Conservation (phyloP, 164 flowering plant species). For the Berberis thunbergii region DNA sequence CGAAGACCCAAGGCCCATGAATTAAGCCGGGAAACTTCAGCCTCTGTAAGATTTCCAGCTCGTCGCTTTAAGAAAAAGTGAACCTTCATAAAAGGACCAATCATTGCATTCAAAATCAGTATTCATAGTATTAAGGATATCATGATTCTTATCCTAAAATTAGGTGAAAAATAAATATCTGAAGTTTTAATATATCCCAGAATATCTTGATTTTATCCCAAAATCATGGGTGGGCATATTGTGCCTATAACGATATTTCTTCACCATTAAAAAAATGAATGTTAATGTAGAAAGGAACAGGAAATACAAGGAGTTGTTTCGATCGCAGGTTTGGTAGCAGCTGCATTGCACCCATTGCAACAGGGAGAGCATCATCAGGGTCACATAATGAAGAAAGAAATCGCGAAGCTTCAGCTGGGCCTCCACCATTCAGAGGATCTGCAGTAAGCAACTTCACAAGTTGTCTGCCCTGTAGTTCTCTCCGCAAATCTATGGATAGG, state of each 20-base stretch:
- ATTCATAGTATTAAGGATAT: too few species aligned
- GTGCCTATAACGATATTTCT: too few species aligned
- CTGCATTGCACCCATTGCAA: slow-evolving; percentile 99
- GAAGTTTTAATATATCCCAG: too few species aligned
- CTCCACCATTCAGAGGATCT: slow-evolving; percentile 95
- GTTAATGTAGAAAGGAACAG: slow-evolving; percentile 6
- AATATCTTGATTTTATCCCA: too few species aligned
- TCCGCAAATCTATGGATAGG: slow-evolving; percentile 76
- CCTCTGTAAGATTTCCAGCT: slow-evolving; percentile 79
- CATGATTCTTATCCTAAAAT: too few species aligned
- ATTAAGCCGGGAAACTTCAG: slow-evolving; percentile 75
- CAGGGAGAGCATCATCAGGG: slow-evolving; percentile 93
- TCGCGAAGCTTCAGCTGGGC: slow-evolving; percentile 99
- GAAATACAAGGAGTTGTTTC: slow-evolving; percentile 88
- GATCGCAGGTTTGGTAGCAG: slow-evolving; percentile 85
- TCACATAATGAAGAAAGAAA: slow-evolving; percentile 91
- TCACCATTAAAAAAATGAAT: background rate
- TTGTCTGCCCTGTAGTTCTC: slow-evolving; percentile 95
- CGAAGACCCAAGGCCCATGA: slow-evolving; percentile 98
- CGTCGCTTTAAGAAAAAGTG: slow-evolving; percentile 94
- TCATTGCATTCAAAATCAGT: too few species aligned
- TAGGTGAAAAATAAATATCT: too few species aligned
- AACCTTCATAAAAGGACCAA: slow-evolving; percentile 42
- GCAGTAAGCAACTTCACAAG: slow-evolving; percentile 97
- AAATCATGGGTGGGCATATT: too few species aligned